A percentile compares a stretch with the other conserved stretches of the same genome.
phyloP scores from a whole-genome alignment of 2,329 filamentous ascomycete species.

The Periconia macrospinosa region DNA sequence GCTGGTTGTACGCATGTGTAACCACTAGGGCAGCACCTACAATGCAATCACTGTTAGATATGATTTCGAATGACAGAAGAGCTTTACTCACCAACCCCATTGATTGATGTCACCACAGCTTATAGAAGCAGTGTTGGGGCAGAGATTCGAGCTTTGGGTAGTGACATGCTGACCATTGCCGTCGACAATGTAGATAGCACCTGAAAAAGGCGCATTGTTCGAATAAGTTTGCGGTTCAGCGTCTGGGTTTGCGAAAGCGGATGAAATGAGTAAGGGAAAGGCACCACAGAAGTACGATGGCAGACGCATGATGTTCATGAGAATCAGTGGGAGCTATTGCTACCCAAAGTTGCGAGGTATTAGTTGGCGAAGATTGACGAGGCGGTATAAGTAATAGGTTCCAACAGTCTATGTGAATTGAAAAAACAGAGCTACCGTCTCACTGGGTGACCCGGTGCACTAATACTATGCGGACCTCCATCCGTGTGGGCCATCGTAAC shows the following conservation, averaged over 20 bases:
- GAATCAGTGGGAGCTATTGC: not conserved
- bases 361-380: too few species aligned
- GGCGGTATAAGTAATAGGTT: not conserved
- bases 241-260: slow-evolving; percentile 17
- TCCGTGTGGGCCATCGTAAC: slow-evolving; percentile 10
- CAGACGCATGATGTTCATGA: slow-evolving; percentile 19
- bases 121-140: slow-evolving; percentile 38
- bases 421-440: not conserved
- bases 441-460: not conserved
- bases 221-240: slow-evolving; percentile 30
- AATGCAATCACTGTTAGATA: not conserved
- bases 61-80: not conserved
- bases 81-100: slow-evolving; percentile 44
- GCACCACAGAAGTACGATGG: slow-evolving; percentile 10
- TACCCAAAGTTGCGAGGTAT: too few species aligned
- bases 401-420: not conserved
- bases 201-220: slow-evolving; percentile 44
- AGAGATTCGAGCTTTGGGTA: slow-evolving; percentile 36
- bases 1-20: slow-evolving; percentile 37
- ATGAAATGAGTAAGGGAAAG: slow-evolving; percentile 13
- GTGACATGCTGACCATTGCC: slow-evolving; percentile 36
- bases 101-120: slow-evolving; percentile 48
- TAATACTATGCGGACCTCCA: not conserved
- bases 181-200: slow-evolving; percentile 43
- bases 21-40: slow-evolving; percentile 41